These are phyloP conservation scores for Alternaria solani DNA, from an alignment of 2,329 filamentous ascomycete species.

Conservation along the genomic window DNA sequence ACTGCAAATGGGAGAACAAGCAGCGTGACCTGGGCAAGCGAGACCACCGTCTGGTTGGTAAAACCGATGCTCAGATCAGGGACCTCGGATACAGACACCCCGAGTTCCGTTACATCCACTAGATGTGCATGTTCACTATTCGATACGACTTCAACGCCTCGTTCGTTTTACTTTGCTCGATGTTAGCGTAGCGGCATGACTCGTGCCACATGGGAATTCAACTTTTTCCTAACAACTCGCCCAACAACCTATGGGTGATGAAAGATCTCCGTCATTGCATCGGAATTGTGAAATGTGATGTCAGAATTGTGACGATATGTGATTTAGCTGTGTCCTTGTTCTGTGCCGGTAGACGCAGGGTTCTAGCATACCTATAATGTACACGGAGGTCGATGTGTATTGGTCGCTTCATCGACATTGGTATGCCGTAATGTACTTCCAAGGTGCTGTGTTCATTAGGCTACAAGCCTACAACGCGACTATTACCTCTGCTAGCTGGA, in stretches of 20 bases:
- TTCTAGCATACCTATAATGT: not conserved
- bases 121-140: constrained; percentile 5
- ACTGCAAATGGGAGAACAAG: constrained; percentile 64
- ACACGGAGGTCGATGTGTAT: not conserved
- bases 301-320: not conserved
- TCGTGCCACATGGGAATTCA: not conserved
- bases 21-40: constrained; percentile 59
- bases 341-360: not conserved
- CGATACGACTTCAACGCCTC: constrained; percentile 15
- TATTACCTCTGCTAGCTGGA: not conserved
- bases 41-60: constrained; percentile 59
- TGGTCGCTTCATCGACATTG: not conserved
- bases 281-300: not conserved
- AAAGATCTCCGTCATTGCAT: not conserved
- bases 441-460: not conserved
- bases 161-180: constrained; percentile 10
- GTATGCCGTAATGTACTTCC: not conserved
- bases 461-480: not conserved
- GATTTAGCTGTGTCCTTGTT: not conserved
- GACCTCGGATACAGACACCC: constrained; percentile 64
- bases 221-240: not conserved
- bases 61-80: constrained; percentile 57
- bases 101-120: constrained; percentile 64
- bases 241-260: not conserved
- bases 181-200: constrained; percentile 2